These are phyloP conservation scores for Lachancea meyersii DNA, from an alignment of 805 yeast genomes.

Conservation along the genomic window DNA sequence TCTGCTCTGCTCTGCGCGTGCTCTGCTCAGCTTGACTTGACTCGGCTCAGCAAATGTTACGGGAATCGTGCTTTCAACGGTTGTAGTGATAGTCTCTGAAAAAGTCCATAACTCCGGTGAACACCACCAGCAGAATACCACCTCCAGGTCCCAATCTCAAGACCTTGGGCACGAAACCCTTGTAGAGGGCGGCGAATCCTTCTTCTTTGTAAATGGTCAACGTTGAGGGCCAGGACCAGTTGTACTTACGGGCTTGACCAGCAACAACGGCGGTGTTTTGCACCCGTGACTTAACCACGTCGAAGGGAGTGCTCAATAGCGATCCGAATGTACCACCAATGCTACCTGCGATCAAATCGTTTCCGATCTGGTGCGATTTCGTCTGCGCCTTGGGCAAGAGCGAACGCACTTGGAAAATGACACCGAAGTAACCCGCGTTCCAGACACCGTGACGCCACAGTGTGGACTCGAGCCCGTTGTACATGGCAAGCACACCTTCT, in stretches of 20 bases:
- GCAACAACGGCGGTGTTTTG: conserved; percentile 63
- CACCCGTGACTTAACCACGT: conserved; percentile 93
- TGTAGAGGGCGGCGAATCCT: conserved; percentile 85
- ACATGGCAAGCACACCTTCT: conserved; percentile 79
- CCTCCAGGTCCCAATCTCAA: conserved; percentile 99
- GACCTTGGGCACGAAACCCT: conserved; percentile 96
- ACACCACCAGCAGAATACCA: conserved; percentile 95
- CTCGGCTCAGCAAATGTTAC: too few relatives aligned
- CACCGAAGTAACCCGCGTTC: conserved; percentile 98
- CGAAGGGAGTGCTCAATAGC: conserved; percentile 91
- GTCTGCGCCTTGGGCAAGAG: conserved; percentile 72
- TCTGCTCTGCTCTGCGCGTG: too few relatives aligned
- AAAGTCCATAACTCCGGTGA: conserved; percentile 90
- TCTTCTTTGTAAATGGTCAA: conserved; percentile 71
- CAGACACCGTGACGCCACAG: conserved; percentile 94
- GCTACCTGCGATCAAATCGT: conserved; percentile 87
- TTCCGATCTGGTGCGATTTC: conserved; percentile 67
- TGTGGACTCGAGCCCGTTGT: conserved; percentile 94
- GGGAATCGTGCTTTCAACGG: too few relatives aligned
- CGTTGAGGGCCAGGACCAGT: conserved; percentile 85
- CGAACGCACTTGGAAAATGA: conserved; percentile 78
- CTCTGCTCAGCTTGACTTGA: too few relatives aligned
- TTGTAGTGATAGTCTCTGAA: conserved; percentile 45
- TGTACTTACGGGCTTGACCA: conserved; percentile 80
- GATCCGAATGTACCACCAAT: conserved; percentile 98